phyloP scores from a whole-genome alignment of 176 grass and related monocot species.

The Areca catechu region DNA sequence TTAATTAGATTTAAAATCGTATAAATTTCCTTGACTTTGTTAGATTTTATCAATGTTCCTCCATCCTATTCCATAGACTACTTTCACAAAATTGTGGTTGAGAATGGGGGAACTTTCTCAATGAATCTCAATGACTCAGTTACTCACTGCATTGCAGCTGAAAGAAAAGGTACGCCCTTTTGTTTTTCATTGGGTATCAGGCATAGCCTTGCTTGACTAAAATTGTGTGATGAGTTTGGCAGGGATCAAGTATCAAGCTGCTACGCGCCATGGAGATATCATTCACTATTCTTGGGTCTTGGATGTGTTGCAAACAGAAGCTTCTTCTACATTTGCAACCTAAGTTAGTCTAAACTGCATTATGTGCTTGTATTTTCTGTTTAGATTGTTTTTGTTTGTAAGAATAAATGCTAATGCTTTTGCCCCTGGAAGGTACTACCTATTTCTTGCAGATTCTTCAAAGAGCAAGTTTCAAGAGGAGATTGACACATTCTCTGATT shows the following conservation, averaged over 20 bases:
- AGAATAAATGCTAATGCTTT: background rate
- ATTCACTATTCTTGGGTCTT: slow-evolving; percentile 89
- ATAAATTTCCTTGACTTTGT: slow-evolving; percentile 42
- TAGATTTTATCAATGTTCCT: slow-evolving; percentile 87
- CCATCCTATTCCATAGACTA: slow-evolving; percentile 68
- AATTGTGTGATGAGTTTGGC: slow-evolving; percentile 1
- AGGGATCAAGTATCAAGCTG: slow-evolving; percentile 91
- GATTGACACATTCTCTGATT: slow-evolving; percentile 69
- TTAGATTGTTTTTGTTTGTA: slow-evolving; percentile 2
- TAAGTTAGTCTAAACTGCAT: slow-evolving; percentile 48
- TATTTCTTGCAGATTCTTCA: slow-evolving; percentile 63
- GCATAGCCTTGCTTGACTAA: background rate
- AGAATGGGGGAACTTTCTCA: slow-evolving; percentile 88
- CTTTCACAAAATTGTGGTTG: slow-evolving; percentile 83
- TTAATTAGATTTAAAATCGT: no score
- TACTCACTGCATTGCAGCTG: slow-evolving; percentile 69
- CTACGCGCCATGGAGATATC: slow-evolving; percentile 55
- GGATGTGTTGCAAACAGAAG: slow-evolving; percentile 84
- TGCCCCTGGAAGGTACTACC: slow-evolving; percentile 51
- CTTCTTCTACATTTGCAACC: slow-evolving; percentile 63
- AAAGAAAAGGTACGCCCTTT: slow-evolving; percentile 64
- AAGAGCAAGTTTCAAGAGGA: slow-evolving; percentile 69
- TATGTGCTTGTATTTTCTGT: background rate
- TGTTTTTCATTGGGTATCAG: slow-evolving; percentile 6
- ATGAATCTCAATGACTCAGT: slow-evolving; percentile 98